These are phyloP conservation scores for Pyrenula massariospora DNA, from an alignment of 495 filamentous ascomycete genomes.

Conservation along the genomic window DNA sequence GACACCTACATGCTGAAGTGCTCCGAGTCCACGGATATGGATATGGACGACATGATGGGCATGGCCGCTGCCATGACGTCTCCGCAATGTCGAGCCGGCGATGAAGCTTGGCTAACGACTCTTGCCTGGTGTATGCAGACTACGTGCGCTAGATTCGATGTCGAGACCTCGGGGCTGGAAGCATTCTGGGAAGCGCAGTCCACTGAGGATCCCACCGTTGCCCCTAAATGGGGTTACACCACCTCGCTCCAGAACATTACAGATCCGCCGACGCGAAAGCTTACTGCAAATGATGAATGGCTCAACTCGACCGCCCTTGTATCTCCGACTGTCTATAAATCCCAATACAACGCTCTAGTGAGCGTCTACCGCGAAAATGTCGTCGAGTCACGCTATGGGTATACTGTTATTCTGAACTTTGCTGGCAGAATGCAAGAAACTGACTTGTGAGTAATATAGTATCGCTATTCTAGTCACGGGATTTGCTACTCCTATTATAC, in stretches of 20 bases:
- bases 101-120: slow-evolving; percentile 21
- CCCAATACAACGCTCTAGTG: slow-evolving; percentile 7
- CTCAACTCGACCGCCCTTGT: slow-evolving; percentile 20
- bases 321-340: slow-evolving; percentile 7
- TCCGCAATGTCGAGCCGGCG: slow-evolving; percentile 19
- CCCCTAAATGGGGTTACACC: slow-evolving; percentile 15
- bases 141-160: slow-evolving; percentile 9
- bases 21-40: slow-evolving; percentile 9
- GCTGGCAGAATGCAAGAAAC: slow-evolving; percentile 1
- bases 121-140: slow-evolving; percentile 24
- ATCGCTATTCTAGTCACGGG: slow-evolving; percentile 19
- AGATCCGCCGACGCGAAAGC: slow-evolving; percentile 1
- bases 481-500: slow-evolving; percentile 15
- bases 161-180: slow-evolving; percentile 14
- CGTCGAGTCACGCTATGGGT: slow-evolving; percentile 15
- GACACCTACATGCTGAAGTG: slow-evolving; percentile 15
- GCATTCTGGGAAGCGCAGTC: slow-evolving; percentile 18
- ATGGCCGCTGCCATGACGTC: slow-evolving; percentile 12
- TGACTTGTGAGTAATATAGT: slow-evolving; percentile 6
- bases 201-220: slow-evolving; percentile 9
- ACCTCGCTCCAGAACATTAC: slow-evolving; percentile 9
- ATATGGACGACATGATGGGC: slow-evolving; percentile 3
- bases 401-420: neutral
- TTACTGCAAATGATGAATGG: slow-evolving; percentile 1
- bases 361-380: slow-evolving; percentile 9